Evolutionary conservation across 2,329 filamentous ascomycete species (phyloP).

Genomic region (Epichloe uncinata): DNA sequence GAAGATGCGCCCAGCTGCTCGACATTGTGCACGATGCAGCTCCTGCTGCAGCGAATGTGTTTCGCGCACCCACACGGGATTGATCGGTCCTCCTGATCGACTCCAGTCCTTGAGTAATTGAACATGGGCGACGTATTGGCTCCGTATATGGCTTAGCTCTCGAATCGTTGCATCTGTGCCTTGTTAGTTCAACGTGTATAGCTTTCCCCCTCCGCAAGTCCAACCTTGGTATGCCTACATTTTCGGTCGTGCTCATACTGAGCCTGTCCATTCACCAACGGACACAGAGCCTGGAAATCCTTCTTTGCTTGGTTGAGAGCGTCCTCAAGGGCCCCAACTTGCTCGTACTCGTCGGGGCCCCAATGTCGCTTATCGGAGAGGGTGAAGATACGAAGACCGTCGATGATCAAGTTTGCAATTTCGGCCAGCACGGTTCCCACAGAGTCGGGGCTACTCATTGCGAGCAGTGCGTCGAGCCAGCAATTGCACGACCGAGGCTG

Average conservation of each 20-base stretch:
- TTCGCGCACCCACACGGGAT: slow-evolving; percentile 41
- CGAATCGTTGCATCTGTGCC: slow-evolving; percentile 35
- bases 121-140: slow-evolving; percentile 33
- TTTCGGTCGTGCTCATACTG: slow-evolving; percentile 46
- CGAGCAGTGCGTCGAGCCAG: slow-evolving; percentile 6
- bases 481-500: neutral
- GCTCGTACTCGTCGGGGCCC: slow-evolving; percentile 46
- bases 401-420: slow-evolving; percentile 40
- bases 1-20: slow-evolving; percentile 43
- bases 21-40: slow-evolving; percentile 45
- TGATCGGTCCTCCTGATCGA: slow-evolving; percentile 39
- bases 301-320: slow-evolving; percentile 45
- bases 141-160: slow-evolving; percentile 33
- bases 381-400: slow-evolving; percentile 39
- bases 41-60: slow-evolving; percentile 34
- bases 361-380: slow-evolving; percentile 46
- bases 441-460: slow-evolving; percentile 32
- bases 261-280: slow-evolving; percentile 39
- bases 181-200: neutral
- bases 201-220: neutral
- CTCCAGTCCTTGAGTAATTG: slow-evolving; percentile 42
- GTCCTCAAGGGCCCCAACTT: slow-evolving; percentile 39
- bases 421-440: slow-evolving; percentile 45
- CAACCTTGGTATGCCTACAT: slow-evolving; percentile 22
- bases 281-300: slow-evolving; percentile 45